phyloP scores from a whole-genome alignment of 1,284 basidiomycete species.

The Golubevia pallescens region DNA sequence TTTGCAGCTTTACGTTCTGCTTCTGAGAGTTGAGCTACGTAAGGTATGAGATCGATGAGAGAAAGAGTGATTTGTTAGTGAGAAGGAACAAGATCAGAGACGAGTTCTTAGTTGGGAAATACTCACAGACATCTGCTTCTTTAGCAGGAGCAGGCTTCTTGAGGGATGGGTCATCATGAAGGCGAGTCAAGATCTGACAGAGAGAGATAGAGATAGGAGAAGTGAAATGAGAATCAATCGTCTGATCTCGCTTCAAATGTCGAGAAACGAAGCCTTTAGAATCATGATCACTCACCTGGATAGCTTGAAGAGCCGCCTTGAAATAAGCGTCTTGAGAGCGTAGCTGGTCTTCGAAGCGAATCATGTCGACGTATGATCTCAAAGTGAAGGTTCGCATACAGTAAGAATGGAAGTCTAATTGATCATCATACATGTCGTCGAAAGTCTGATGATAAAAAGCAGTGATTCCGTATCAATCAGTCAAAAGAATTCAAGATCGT shows the following conservation, averaged over 20 bases:
- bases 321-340: constrained; percentile 79
- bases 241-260: constrained; percentile 2
- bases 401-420: constrained; percentile 98
- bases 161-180: constrained; percentile 75
- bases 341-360: constrained; percentile 82
- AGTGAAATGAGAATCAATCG: constrained; percentile 1
- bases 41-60: constrained; percentile 18
- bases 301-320: constrained; percentile 75
- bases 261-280: neutral
- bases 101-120: neutral
- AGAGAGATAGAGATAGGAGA: neutral
- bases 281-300: constrained; percentile 68
- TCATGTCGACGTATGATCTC: constrained; percentile 78
- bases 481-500: too few species aligned
- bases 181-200: constrained; percentile 75
- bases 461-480: too few species aligned
- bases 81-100: constrained; percentile 1
- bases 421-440: constrained; percentile 89
- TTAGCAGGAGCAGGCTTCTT: constrained; percentile 9
- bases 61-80: constrained; percentile 29
- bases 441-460: constrained; percentile 74
- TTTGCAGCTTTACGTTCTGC: constrained; percentile 77
- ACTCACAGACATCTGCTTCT: constrained; percentile 46
- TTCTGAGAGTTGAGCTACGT: constrained; percentile 57
- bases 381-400: constrained; percentile 88